Base-by-base conservation (phyloP, 805 yeast species). In the Blastobotrys peoriensis region DNA sequence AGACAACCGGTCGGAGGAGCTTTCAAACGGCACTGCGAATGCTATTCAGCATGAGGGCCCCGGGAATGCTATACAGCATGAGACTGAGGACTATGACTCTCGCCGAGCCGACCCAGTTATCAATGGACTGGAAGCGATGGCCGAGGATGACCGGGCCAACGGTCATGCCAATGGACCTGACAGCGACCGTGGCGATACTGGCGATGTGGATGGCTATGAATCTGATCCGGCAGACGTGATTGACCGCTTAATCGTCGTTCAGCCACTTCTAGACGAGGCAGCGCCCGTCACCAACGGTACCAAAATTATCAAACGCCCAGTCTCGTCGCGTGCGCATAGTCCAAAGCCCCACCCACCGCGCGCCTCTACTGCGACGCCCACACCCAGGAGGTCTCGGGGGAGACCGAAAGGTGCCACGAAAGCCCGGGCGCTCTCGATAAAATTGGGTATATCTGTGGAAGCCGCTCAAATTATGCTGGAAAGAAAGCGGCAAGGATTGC, bases 91-190 rank as follows among this genome's bases (percentile, higher is more conserved):
- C n/a, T n/a, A n/a, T n/a, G n/a, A n/a, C n/a, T n/a, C n/a, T n/a
- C n/a, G n/a, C n/a, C n/a, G n/a, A n/a, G n/a, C n/a, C n/a, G n/a
- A n/a, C n/a, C n/a, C n/a, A n/a, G n/a, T n/a, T n/a, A n/a, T n/a
- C n/a, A n/a, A n/a, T n/a, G n/a, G n/a, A n/a, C n/a, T n/a, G n/a
- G n/a, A n/a, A n/a, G n/a, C n/a, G n/a, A n/a, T n/a, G n/a, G n/a
- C n/a, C n/a, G n/a, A n/a, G n/a, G n/a, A 36, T 36, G 39, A 28
- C 20, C 22, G 22, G 3, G 27, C 27, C 39, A 36, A 36, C 22
- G 39, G 27, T 28, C 39, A 36, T 21, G 15, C 39, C 9, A 16
- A 5, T 36, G 39, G 22, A 4, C 19, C 19, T 19, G 23, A 16
- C 36, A 36, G 10, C 16, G 35, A 6, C 21, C 23, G 27, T 40